phyloP scores from a whole-genome alignment of 208 protist species.

The Trypanosoma caninum region DNA sequence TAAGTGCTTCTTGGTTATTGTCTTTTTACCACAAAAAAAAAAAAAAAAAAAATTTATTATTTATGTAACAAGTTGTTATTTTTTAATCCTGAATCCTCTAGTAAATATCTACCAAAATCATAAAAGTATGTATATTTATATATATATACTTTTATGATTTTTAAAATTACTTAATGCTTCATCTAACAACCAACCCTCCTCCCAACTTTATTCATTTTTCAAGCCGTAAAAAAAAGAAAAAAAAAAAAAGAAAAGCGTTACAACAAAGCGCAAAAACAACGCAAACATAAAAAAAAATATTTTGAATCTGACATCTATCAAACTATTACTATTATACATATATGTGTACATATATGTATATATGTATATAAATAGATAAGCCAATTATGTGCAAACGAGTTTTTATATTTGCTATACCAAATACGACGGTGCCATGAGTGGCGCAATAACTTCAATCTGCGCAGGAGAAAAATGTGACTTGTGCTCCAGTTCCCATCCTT shows the following conservation, averaged over 20 bases:
- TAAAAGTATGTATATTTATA: slow-evolving; percentile 2
- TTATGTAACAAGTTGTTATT: no score
- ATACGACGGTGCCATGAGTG: slow-evolving; percentile 52
- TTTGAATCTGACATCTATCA: background rate
- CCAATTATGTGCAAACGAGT: no score
- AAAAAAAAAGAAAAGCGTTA: background rate
- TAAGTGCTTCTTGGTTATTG: no score
- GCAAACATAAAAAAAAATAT: background rate
- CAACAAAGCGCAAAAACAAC: no score
- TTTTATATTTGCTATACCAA: no score
- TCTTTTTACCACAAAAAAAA: background rate
- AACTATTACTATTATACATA: background rate
- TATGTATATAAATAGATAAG: background rate
- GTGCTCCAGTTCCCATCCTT: slow-evolving; percentile 67
- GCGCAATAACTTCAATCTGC: slow-evolving; percentile 52
- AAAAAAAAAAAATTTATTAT: background rate
- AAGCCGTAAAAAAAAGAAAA: no score
- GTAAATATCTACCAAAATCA: no score
- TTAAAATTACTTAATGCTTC: background rate
- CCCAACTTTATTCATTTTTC: no score
- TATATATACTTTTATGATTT: background rate
- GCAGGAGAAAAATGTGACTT: slow-evolving; percentile 46
- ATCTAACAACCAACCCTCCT: background rate
- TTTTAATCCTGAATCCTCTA: no score
- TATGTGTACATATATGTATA: background rate